Evolutionary conservation across 106 monocot genomes (phyloP).

Genomic region (Dendrobium huoshanense): DNA sequence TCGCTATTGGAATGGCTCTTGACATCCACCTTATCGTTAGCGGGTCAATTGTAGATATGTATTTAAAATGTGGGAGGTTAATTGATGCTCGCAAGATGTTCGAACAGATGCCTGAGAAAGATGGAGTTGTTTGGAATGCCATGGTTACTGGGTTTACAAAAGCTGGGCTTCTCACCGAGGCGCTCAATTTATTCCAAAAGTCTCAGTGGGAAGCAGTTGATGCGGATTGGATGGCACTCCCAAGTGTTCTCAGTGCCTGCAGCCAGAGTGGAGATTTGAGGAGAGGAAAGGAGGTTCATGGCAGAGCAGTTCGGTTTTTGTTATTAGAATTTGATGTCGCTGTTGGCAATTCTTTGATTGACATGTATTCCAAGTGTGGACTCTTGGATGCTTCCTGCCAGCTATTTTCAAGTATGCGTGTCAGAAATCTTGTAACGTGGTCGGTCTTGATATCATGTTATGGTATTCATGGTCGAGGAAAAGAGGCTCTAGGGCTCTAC

Average conservation of each 20-base stretch:
- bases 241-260: conserved; percentile 52
- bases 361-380: conserved; percentile 71
- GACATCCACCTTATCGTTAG: conserved; percentile 30
- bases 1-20: conserved; percentile 28
- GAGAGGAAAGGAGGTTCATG: conserved; percentile 60
- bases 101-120: conserved; percentile 30
- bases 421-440: conserved; percentile 39
- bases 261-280: conserved; percentile 38
- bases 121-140: conserved; percentile 49
- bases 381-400: conserved; percentile 20
- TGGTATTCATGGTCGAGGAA: conserved; percentile 42
- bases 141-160: conserved; percentile 45
- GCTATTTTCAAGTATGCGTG: conserved; percentile 36
- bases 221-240: conserved; percentile 35
- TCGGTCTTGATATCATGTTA: conserved; percentile 50
- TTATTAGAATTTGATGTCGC: conserved; percentile 21
- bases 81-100: conserved; percentile 39
- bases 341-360: conserved; percentile 47
- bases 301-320: conserved; percentile 25
- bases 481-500: conserved; percentile 27
- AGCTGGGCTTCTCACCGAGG: conserved; percentile 13
- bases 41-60: conserved; percentile 56
- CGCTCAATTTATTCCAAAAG: conserved; percentile 22
- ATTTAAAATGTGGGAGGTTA: conserved; percentile 39
- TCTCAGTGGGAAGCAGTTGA: conserved; percentile 17